Conservation (phyloP, 78 protist species). For the Planoprotostelium fungivorum region DNA sequence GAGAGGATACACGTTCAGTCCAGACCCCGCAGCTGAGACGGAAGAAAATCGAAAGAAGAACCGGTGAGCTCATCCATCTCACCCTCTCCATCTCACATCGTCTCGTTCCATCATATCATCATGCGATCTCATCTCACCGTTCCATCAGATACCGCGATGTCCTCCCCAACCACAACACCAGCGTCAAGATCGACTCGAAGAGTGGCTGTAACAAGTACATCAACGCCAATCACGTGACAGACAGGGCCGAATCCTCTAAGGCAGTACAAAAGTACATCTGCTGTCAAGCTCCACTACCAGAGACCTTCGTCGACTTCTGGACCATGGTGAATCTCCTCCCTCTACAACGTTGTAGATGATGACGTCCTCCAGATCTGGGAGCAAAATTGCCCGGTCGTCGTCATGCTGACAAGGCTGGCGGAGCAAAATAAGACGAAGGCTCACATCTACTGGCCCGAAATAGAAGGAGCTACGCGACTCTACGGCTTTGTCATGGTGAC, state of each 20-base stretch:
- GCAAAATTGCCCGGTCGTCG: constrained; percentile 23
- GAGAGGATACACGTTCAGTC: neutral
- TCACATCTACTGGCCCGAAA: constrained; percentile 56
- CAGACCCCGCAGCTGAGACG: neutral
- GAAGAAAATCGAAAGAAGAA: neutral
- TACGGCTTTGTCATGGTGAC: neutral
- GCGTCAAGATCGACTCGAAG: constrained; percentile 30
- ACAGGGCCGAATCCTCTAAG: constrained; percentile 52
- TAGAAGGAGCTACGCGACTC: constrained; percentile 16
- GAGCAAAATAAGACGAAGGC: constrained; percentile 57
- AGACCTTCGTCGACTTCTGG: constrained; percentile 52
- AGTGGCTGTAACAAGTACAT: constrained; percentile 28
- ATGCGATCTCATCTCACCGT: no score
- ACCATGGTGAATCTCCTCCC: constrained; percentile 52
- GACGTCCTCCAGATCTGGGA: neutral
- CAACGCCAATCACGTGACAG: constrained; percentile 36
- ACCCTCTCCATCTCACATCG: neutral
- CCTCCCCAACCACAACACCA: constrained; percentile 46
- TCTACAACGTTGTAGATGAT: neutral
- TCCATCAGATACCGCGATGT: constrained; percentile 56
- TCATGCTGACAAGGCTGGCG: constrained; percentile 39
- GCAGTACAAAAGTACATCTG: constrained; percentile 45
- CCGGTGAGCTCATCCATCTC: neutral
- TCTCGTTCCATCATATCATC: neutral
- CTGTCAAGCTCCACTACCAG: constrained; percentile 53